phyloP scores from a whole-genome alignment of 805 yeast species.

The Schwanniomyces vanrijiae region DNA sequence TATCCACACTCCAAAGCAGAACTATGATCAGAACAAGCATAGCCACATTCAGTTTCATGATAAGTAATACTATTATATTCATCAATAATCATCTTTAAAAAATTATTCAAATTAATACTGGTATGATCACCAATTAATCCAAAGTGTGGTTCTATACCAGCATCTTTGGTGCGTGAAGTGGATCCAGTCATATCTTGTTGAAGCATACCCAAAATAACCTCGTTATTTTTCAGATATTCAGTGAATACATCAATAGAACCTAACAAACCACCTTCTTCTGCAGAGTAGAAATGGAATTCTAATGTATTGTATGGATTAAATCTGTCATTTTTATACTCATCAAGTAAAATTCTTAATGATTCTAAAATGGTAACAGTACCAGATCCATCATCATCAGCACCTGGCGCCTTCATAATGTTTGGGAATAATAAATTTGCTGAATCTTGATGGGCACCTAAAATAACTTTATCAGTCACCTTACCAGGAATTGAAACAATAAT shows the following conservation, averaged over 20 bases:
- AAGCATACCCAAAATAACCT: constrained; percentile 73
- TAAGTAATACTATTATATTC: constrained; percentile 67
- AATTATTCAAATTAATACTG: constrained; percentile 52
- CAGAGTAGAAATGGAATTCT: constrained; percentile 93
- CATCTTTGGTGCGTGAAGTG: constrained; percentile 49
- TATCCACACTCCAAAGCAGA: constrained; percentile 80
- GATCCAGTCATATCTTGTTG: constrained; percentile 96
- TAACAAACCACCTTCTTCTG: constrained; percentile 88
- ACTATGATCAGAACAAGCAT: constrained; percentile 92
- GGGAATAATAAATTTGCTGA: constrained; percentile 77
- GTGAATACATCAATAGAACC: constrained; percentile 82
- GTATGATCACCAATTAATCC: constrained; percentile 82
- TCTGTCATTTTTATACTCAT: constrained; percentile 28
- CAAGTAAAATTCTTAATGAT: constrained; percentile 62
- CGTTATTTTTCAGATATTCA: constrained; percentile 43
- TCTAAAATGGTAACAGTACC: constrained; percentile 82
- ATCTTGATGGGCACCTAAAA: constrained; percentile 90
- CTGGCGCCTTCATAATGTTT: constrained; percentile 71
- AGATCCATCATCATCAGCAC: constrained; percentile 94
- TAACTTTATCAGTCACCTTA: constrained; percentile 48
- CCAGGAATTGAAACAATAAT: constrained; percentile 68
- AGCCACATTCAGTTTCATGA: constrained; percentile 79
- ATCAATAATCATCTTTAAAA: constrained; percentile 60
- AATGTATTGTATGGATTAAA: constrained; percentile 67
- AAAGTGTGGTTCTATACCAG: constrained; percentile 59